Conservation (phyloP, 768 basidiomycete species). For the Lyophyllum atratum region DNA sequence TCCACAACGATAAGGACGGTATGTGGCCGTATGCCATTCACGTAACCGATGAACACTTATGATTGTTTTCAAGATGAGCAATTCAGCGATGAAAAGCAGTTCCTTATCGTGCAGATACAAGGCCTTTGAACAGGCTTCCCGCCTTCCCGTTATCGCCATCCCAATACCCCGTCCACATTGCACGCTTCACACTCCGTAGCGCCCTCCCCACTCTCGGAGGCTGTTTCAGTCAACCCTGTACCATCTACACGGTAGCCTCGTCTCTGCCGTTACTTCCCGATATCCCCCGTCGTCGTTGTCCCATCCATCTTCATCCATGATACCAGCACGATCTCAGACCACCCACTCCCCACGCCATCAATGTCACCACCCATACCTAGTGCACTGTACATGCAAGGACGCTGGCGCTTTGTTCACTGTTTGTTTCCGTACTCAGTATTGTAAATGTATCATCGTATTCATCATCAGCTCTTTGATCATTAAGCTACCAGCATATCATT, state of each 20-base stretch:
- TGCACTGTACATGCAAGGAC: slow-evolving; percentile 1
- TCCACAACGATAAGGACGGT: slow-evolving; percentile 99
- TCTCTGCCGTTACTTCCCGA: not conserved
- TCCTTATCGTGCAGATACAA: slow-evolving; percentile 91
- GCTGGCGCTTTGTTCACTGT: slow-evolving; percentile 5
- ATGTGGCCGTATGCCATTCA: slow-evolving; percentile 20
- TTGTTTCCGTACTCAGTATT: slow-evolving; percentile 6
- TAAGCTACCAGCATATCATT: too few relatives aligned
- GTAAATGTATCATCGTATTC: too few relatives aligned
- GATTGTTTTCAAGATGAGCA: slow-evolving; percentile 71
- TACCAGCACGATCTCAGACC: slow-evolving; percentile 14
- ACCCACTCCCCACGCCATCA: not conserved
- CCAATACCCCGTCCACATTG: not conserved
- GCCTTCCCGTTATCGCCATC: not conserved
- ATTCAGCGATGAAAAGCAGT: slow-evolving; percentile 97
- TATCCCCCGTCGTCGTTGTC: not conserved
- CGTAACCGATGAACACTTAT: not conserved
- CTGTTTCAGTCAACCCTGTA: not conserved
- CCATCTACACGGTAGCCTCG: not conserved
- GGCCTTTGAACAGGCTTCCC: slow-evolving; percentile 46
- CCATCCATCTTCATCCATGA: not conserved
- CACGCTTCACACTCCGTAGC: not conserved
- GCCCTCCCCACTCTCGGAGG: not conserved
- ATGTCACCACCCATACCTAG: not conserved
- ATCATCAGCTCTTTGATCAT: too few relatives aligned